These are phyloP conservation scores for Scalesia atractyloides DNA, from an alignment of 129 eudicot species.

Conservation along the genomic window DNA sequence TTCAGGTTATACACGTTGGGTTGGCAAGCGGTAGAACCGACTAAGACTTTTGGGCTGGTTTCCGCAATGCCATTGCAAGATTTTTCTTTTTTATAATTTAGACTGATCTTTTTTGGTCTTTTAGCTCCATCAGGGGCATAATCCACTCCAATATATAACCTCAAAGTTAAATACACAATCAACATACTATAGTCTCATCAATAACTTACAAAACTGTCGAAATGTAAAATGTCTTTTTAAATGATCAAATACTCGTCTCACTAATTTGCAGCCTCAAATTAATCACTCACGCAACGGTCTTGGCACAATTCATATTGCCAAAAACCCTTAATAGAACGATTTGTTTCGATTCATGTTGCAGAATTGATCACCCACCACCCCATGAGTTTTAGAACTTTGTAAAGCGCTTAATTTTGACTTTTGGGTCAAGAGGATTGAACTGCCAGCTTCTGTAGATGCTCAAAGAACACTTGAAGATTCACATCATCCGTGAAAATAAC, in stretches of 20 bases:
- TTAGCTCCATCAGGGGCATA: conserved; percentile 31
- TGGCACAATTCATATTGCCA: conserved; percentile 1
- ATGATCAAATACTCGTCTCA: conserved; percentile 15
- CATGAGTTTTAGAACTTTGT: conserved; percentile 1
- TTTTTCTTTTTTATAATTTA: too few relatives aligned
- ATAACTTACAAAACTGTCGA: conserved; percentile 27
- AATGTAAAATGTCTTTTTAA: not conserved
- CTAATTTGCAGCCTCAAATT: conserved; percentile 18
- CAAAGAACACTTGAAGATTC: conserved; percentile 35
- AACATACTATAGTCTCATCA: conserved; percentile 25
- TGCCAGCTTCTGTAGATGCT: conserved; percentile 34
- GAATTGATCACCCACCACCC: conserved; percentile 11
- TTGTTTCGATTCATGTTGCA: conserved; percentile 6
- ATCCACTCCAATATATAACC: conserved; percentile 30
- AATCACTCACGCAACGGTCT: conserved; percentile 15
- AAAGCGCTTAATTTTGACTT: conserved; percentile 4
- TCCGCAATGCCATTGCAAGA: too few relatives aligned
- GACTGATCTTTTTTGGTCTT: not conserved
- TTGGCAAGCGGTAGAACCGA: too few relatives aligned
- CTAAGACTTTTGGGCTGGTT: too few relatives aligned
- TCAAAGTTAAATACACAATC: conserved; percentile 25
- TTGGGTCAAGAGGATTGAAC: conserved; percentile 31
- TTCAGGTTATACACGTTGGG: too few relatives aligned
- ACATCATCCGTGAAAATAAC: conserved; percentile 35
- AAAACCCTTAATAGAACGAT: conserved; percentile 8